Percentiles rank a stretch among this genome's conserved stretches.
phyloP scores from a whole-genome alignment of 768 basidiomycete species.

The Boletus coccyginus region DNA sequence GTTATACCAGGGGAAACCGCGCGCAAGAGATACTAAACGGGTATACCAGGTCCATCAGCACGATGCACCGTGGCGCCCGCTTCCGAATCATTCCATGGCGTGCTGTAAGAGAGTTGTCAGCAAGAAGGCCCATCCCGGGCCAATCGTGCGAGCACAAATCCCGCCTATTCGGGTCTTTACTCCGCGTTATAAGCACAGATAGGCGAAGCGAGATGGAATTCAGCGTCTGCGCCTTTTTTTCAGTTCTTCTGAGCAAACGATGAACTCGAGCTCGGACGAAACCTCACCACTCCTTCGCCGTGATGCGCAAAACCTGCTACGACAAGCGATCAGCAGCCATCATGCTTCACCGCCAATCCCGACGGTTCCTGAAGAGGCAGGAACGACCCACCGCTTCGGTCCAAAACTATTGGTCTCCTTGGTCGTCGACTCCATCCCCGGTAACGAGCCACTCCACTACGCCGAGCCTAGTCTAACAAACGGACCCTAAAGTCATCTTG shows the following conservation, averaged over 20 bases:
- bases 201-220: neutral
- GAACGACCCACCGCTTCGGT: conserved; percentile 16
- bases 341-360: conserved; percentile 15
- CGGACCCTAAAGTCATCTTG: conserved; percentile 48
- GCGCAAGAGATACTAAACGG: neutral
- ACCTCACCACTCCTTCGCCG: conserved; percentile 32
- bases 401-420: conserved; percentile 44
- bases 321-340: conserved; percentile 2
- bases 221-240: conserved; percentile 1
- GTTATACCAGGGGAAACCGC: conserved; percentile 7
- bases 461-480: neutral
- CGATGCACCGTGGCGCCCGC: conserved; percentile 25
- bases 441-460: conserved; percentile 26
- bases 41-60: conserved; percentile 20
- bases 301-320: conserved; percentile 1
- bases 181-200: conserved; percentile 17
- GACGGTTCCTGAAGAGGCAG: conserved; percentile 30
- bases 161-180: conserved; percentile 7
- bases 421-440: conserved; percentile 56
- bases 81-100: conserved; percentile 4
- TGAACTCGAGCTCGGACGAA: conserved; percentile 22
- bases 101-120: conserved; percentile 3
- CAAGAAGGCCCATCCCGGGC: neutral
- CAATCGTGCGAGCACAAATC: conserved; percentile 2
- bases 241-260: conserved; percentile 9